phyloP scores from a whole-genome alignment of 1,284 basidiomycete genomes.

The Tilletia caries region DNA sequence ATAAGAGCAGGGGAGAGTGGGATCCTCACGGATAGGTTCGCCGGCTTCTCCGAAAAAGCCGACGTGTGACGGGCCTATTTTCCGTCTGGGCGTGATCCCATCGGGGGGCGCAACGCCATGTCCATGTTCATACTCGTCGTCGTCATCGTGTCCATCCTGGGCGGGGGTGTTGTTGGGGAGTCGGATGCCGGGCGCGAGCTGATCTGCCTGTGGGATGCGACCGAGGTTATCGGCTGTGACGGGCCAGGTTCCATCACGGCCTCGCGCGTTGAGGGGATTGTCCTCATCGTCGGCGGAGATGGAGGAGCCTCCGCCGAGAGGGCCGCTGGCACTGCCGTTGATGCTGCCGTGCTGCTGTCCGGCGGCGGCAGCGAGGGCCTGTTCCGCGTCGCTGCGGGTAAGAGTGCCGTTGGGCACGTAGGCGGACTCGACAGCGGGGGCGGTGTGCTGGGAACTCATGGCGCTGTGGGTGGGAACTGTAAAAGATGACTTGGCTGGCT shows the following conservation, averaged over 20 bases:
- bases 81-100: slow-evolving; percentile 20
- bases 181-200: slow-evolving; percentile 50
- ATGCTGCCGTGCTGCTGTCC: neutral
- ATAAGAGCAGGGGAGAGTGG: neutral
- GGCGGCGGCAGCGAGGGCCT: neutral
- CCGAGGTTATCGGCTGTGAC: slow-evolving; percentile 50
- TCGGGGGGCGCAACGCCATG: slow-evolving; percentile 21
- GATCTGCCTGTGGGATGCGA: slow-evolving; percentile 48
- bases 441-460: neutral
- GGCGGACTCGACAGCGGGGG: neutral
- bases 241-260: neutral
- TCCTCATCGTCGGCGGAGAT: neutral
- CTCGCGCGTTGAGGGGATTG: neutral
- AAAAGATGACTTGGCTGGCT: neutral
- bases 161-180: slow-evolving; percentile 30
- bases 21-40: slow-evolving; percentile 28
- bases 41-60: slow-evolving; percentile 35
- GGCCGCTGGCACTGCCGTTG: too few species aligned
- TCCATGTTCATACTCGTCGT: too few species aligned
- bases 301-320: neutral
- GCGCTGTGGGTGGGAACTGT: neutral
- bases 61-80: slow-evolving; percentile 32
- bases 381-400: neutral
- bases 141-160: too few species aligned
- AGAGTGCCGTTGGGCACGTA: neutral